Evolutionary conservation across 2,329 filamentous ascomycete genomes (phyloP), one percentile per base, ranked within the genome.

Genomic region (Claviceps africana): DNA sequence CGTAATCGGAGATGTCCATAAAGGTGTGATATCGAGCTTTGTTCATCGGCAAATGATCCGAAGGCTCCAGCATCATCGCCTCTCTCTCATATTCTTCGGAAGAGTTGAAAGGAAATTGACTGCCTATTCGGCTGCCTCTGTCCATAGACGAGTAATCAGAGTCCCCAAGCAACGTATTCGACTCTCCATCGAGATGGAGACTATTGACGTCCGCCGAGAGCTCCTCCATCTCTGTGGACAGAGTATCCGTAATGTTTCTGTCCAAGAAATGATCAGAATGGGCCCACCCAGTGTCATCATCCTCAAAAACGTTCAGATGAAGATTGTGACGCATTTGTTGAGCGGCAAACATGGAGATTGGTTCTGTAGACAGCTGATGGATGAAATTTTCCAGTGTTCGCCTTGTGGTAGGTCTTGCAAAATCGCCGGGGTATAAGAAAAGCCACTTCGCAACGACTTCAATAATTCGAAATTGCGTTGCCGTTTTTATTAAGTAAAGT

Each of bases 231-330:
- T 74, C 73, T 43, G 65, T 69, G 17, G 63, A 66, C 2, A 68
- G 54, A 4, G 67, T 59, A 40, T 68, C 61, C 51, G 62, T 67
- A 21, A 64, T 66, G 17, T 62, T 55, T 22, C 64, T 60, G 50
- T 71, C 67, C 4, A 62, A 63, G 3, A 59, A 57, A 10, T 81
- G 79, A 62, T 97, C 91, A 47, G 81, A 80, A 61, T 83, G 86
- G n/a, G 86, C 88, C 93, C 93, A 98, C 13, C 86, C 83, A 0
- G 86, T 86, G 64, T 98, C 91, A 61, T 97, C 93, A 63, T 97
- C 90, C 61, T 95, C 86, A 6, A 80, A 73, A 1, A 89, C 83
- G 53, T 74, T 75, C 48, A 77, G 74, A 46, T 90, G 85, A 17
- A 97, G 72, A 59, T 86, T 83, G n/a, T 78, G 76, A 21, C 82